Percentiles rank a stretch among this genome's conserved stretches.
Evolutionary conservation across 1,139 yeast species (phyloP).

Genomic region (Yamadazyma pseudoaaseri): DNA sequence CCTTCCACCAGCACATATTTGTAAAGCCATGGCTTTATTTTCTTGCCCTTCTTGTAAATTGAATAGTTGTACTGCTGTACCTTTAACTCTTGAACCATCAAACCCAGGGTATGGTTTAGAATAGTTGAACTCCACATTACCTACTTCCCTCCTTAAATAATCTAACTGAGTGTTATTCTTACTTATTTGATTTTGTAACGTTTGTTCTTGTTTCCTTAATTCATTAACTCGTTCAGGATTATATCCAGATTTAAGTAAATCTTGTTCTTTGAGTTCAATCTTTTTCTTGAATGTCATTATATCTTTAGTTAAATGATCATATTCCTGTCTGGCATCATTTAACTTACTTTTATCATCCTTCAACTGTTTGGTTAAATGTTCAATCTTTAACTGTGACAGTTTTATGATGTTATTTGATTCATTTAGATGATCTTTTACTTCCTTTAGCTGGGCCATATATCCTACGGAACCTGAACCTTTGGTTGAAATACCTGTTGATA

Average conservation of each 20-base stretch:
- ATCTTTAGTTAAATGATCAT: constrained; percentile 38
- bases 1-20: constrained; percentile 92
- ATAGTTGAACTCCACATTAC: constrained; percentile 77
- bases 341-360: constrained; percentile 52
- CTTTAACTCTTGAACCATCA: constrained; percentile 65
- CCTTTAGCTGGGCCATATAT: constrained; percentile 70
- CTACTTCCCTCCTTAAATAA: constrained; percentile 59
- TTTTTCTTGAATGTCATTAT: constrained; percentile 43
- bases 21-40: constrained; percentile 78
- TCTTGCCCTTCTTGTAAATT: constrained; percentile 55
- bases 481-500: constrained; percentile 89
- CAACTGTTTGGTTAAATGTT: constrained; percentile 56
- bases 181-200: constrained; percentile 24
- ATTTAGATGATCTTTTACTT: constrained; percentile 58
- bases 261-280: constrained; percentile 38
- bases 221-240: constrained; percentile 48
- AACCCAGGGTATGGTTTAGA: constrained; percentile 63
- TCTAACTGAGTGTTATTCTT: constrained; percentile 53
- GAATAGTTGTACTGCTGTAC: constrained; percentile 87
- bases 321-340: constrained; percentile 54
- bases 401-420: constrained; percentile 57
- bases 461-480: constrained; percentile 79
- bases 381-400: constrained; percentile 58
- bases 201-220: constrained; percentile 44
- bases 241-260: constrained; percentile 58